These are phyloP conservation scores for Lignosus rhinocerotis DNA, from an alignment of 1,284 basidiomycete species.

Conservation along the genomic window DNA sequence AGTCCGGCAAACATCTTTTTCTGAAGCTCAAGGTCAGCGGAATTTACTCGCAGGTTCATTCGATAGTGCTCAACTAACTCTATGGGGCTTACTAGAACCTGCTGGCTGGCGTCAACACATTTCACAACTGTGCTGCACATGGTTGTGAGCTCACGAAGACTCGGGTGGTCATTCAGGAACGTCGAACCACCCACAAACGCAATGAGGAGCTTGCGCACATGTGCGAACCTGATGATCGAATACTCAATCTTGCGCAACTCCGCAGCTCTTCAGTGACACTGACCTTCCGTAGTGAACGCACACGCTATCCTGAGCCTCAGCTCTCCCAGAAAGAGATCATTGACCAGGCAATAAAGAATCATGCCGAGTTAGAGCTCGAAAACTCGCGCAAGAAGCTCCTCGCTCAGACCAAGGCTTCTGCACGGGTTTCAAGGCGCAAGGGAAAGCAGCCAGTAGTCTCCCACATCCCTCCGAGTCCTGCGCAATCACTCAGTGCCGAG, in stretches of 20 bases:
- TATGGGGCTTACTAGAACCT: not conserved
- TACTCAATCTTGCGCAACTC: not conserved
- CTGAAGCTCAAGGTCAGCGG: not conserved
- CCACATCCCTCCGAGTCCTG: too few relatives aligned
- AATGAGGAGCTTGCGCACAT: not conserved
- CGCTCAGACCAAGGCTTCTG: not conserved
- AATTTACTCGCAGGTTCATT: not conserved
- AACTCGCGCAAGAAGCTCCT: not conserved
- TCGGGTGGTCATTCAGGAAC: not conserved
- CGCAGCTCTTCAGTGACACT: not conserved
- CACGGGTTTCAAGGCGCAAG: not conserved
- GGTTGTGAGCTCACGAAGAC: not conserved
- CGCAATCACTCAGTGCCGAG: too few relatives aligned
- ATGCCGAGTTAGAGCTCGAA: not conserved
- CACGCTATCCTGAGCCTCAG: not conserved
- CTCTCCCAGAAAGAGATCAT: not conserved
- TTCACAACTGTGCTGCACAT: not conserved
- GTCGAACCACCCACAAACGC: not conserved
- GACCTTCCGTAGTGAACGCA: not conserved
- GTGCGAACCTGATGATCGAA: not conserved
- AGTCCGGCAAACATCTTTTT: not conserved
- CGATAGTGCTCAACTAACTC: too few relatives aligned
- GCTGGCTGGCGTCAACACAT: not conserved
- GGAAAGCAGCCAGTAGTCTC: not conserved
- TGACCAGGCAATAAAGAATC: not conserved